phyloP scores from a whole-genome alignment of 2,329 filamentous ascomycete species.

The Colletotrichum australisinense region DNA sequence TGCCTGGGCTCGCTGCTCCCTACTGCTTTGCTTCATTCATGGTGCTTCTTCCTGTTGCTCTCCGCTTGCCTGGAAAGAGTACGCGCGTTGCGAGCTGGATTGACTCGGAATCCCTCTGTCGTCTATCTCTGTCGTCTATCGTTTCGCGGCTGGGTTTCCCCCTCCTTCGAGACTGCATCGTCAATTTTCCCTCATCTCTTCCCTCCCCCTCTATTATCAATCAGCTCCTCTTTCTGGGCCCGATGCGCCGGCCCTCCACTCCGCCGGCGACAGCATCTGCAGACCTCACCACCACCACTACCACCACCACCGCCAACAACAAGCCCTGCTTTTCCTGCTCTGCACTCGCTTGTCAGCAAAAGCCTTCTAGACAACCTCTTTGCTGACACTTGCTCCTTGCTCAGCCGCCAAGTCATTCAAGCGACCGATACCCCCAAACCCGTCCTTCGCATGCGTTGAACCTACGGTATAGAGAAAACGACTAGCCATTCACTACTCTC shows the following conservation, averaged over 20 bases:
- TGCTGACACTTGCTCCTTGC: slow-evolving; percentile 2
- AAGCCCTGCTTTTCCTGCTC: neutral
- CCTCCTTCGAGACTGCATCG: neutral
- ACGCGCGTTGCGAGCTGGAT: neutral
- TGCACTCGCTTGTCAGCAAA: slow-evolving; percentile 2
- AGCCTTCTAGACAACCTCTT: neutral
- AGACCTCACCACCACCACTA: slow-evolving; percentile 3
- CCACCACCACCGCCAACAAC: neutral
- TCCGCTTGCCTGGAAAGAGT: neutral
- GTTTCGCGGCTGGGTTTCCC: neutral
- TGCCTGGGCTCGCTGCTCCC: slow-evolving; percentile 13
- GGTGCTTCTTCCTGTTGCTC: neutral
- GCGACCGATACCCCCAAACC: slow-evolving; percentile 28
- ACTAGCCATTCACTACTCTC: slow-evolving; percentile 2
- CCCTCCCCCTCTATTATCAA: slow-evolving; percentile 27
- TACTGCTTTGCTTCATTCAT: slow-evolving; percentile 1
- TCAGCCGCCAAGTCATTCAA: slow-evolving; percentile 5
- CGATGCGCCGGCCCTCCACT: slow-evolving; percentile 35
- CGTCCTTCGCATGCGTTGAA: slow-evolving; percentile 29
- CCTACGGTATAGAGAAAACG: slow-evolving; percentile 9
- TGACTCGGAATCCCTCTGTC: too few species aligned
- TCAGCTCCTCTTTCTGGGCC: slow-evolving; percentile 33
- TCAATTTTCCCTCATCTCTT: slow-evolving; percentile 27
- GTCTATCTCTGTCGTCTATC: neutral
- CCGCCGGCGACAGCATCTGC: slow-evolving; percentile 27